Base-by-base conservation (phyloP, 169 alveolate species). In the Plasmodium malariae region DNA sequence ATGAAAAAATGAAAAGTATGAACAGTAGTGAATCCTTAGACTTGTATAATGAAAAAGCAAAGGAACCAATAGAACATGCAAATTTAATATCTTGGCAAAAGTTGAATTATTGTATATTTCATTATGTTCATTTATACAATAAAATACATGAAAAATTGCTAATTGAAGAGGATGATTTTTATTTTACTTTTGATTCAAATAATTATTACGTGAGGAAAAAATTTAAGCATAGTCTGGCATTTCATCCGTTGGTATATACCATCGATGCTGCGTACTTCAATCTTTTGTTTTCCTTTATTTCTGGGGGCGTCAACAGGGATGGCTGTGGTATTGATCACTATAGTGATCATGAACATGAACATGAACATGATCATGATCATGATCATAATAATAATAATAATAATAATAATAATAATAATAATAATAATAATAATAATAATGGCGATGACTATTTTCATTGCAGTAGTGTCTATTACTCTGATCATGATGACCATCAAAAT, bases 151-250 rank as follows among this genome's bases (percentile, higher is more conserved):
- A 76, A 65, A 26, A 28, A 11, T 51, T 76, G 36, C 54, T 60
- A 26, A 76, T 76, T 21, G 88, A 76, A 45, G 88, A 59, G 26
- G 88, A 76, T 19, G 88, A 76, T 19, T 76, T 76, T 76, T 76
- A n/a, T 36, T 76, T 28, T 26, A 76, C 59, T 28, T 76, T 60
- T 49, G 88, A 76, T 36, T 49, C 51, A 17, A 36, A 76, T 0
- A 62, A 76, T 76, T n/a, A 40, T 43, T 76, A 37, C 45, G 74
- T 43, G 4, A 76, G 37, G 51, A 60, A 54, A 68, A 76, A 65
- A 32, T 76, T 76, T n/a, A n/a, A 26, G 1, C 17, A 26, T 12
- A 76, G 36, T 34, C 62, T 76, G 36, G 45, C 54, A 0, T 76
- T 60, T 36, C 88, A 76, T 45, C 88, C 88, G 4, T 36, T 76